Base-by-base conservation (phyloP, 768 basidiomycete genomes). In the Hortiboletus campestris region DNA sequence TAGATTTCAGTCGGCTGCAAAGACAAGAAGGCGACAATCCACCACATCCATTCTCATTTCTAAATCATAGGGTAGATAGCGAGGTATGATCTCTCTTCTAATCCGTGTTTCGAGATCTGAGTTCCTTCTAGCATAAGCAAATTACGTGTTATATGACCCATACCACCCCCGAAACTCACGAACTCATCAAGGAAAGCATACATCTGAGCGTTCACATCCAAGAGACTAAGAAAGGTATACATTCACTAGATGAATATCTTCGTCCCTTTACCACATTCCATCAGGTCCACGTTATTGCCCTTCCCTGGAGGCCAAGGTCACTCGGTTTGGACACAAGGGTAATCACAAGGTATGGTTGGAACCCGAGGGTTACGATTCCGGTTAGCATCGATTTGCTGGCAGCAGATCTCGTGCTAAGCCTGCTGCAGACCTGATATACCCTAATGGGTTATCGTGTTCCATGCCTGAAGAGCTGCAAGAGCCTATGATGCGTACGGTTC, bases 231-330 rank as follows among this genome's bases (percentile, higher is more conserved):
- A 93, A 89, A 74, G 93, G 91, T 84, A 9, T 4, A 45, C 47
- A 35, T 17, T n/a, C 14, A 43, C 35, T 50, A 4, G 20, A 22
- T 10, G n/a, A 2, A 25, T 38, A 17, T 35, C 4, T 20, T 49
- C 17, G 13, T 42, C 22, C 2, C 34, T 35, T 42, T 8, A 56
- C 44, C 29, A 45, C 22, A 14, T 1, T 11, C 44, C 19, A 17
- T 16, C 52, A 92, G 91, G 93, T 2, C 94, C 94, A 6, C 82
- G 94, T 19, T 96, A 96, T 69, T 96, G 94, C 59, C 94, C 94
- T 7, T 93, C 91, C 0, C 78, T 96, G 1, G 94, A 96, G 69
- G 84, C 90, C 11, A 96, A 96, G 68, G 83, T 96, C 10, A 76
- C 84, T 38, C 82, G 91, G 13, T 95, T 95, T 67, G 80, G 80